These are phyloP conservation scores for Medicago truncatula DNA, from an alignment of 306 rosid genomes.

Conservation along the genomic window MtrunA17r5.0-ANR NC_053043.1:4393501-4394000, in stretches of 20 bases:
- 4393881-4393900: conserved; percentile 10
- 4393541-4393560: not conserved
- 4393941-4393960: conserved; percentile 84
- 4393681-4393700: conserved; percentile 16
- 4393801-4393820: not conserved
- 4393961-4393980: conserved; percentile 87
- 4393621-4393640: conserved; percentile 3
- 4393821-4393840: not conserved
- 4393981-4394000: conserved; percentile 92
- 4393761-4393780: conserved; percentile 28
- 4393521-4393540: conserved; percentile 20
- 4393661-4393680: not conserved
- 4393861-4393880: not conserved
- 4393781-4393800: conserved; percentile 27
- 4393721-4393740: not conserved
- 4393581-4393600: not conserved
- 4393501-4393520: conserved; percentile 19
- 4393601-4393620: not conserved
- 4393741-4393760: conserved; percentile 7
- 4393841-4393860: not conserved
- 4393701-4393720: not conserved
- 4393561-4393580: conserved; percentile 1
- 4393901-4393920: conserved; percentile 82
- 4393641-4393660: not conserved
- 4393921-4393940: conserved; percentile 97